Evolutionary conservation across 805 yeast genomes (phyloP).

Genomic region (Cyberlindnera mycetangii): DNA sequence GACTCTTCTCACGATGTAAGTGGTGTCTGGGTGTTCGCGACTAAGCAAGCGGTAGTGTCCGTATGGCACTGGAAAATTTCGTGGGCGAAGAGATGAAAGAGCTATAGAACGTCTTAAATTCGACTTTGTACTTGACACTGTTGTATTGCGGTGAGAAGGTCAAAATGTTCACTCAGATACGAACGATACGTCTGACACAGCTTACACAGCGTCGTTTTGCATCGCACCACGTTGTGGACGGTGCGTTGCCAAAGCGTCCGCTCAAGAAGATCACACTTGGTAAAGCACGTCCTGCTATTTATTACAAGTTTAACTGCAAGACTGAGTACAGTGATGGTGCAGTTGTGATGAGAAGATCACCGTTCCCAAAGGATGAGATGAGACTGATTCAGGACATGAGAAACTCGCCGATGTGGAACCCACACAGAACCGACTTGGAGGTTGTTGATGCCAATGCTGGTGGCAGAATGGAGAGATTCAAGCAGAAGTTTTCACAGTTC

Average conservation of each 20-base stretch:
- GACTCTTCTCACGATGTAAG: too few relatives aligned
- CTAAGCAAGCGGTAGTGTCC: too few relatives aligned
- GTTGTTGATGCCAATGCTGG: constrained; percentile 79
- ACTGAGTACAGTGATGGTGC: constrained; percentile 96
- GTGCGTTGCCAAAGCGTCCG: constrained; percentile 48
- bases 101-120: too few relatives aligned
- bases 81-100: too few relatives aligned
- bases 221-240: constrained; percentile 19
- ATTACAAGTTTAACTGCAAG: constrained; percentile 80
- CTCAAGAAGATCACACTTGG: constrained; percentile 69
- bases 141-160: too few relatives aligned
- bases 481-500: constrained; percentile 58
- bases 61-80: too few relatives aligned
- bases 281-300: constrained; percentile 90
- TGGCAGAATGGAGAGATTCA: constrained; percentile 75
- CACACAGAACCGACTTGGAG: constrained; percentile 72
- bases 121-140: too few relatives aligned
- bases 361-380: constrained; percentile 83
- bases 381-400: constrained; percentile 87
- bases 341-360: constrained; percentile 77
- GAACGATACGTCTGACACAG: not conserved
- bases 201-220: constrained; percentile 12
- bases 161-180: not conserved
- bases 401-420: constrained; percentile 86
- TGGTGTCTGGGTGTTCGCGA: not conserved